phyloP scores from a whole-genome alignment of 2,329 filamentous ascomycete genomes.

The Xylariomycetidae sp. region DNA sequence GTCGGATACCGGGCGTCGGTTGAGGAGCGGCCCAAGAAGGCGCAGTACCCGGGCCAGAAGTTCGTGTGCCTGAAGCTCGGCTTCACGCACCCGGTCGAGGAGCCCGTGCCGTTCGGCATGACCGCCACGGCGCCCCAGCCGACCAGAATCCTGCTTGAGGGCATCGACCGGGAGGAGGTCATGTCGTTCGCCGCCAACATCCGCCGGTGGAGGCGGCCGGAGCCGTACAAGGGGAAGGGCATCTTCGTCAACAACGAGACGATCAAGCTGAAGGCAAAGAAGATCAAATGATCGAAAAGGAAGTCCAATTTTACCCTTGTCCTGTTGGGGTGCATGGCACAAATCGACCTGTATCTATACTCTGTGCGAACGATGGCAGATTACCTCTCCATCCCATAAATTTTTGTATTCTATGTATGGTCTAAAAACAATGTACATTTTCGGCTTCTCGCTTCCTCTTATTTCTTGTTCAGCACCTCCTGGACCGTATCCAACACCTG shows the following conservation, averaged over 20 bases:
- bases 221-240: constrained; percentile 99
- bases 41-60: constrained; percentile 75
- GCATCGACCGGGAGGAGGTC: constrained; percentile 77
- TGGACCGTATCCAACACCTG: constrained; percentile 78
- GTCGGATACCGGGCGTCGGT: constrained; percentile 92
- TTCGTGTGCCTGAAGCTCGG: constrained; percentile 94
- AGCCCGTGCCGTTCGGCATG: constrained; percentile 76
- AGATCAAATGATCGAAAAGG: constrained; percentile 91
- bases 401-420: too few species aligned
- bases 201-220: constrained; percentile 80
- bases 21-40: constrained; percentile 69
- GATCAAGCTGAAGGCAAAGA: constrained; percentile 97
- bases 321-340: too few species aligned
- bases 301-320: too few species aligned
- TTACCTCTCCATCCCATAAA: too few species aligned
- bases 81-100: constrained; percentile 91
- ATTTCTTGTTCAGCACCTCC: constrained; percentile 59
- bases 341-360: too few species aligned
- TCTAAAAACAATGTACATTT: too few species aligned
- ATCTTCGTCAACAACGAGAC: constrained; percentile 98
- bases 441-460: too few species aligned
- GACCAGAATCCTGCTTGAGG: constrained; percentile 86
- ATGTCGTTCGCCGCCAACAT: constrained; percentile 91
- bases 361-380: too few species aligned
- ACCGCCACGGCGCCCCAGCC: constrained; percentile 85